Percentiles rank a stretch among this genome's conserved stretches.
Evolutionary conservation across 2,329 filamentous ascomycete genomes (phyloP).

Genomic region (Harringtonia lauricola): DNA sequence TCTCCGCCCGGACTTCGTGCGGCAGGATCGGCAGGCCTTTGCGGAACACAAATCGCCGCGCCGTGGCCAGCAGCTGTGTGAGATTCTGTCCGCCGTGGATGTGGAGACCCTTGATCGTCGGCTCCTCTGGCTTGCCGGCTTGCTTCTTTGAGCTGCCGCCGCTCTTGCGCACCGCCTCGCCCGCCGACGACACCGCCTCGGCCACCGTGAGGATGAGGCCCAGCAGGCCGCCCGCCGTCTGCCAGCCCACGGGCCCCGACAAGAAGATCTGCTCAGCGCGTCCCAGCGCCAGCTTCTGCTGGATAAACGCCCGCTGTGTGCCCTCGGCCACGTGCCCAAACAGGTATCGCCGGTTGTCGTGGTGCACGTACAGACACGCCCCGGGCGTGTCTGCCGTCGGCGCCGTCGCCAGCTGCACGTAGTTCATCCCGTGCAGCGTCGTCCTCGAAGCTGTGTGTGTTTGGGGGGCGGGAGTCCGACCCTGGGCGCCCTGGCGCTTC

Average conservation of each 20-base stretch:
- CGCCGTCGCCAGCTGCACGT: slow-evolving; percentile 64
- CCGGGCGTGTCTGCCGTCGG: slow-evolving; percentile 85
- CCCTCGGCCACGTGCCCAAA: slow-evolving; percentile 79
- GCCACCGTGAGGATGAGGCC: slow-evolving; percentile 80
- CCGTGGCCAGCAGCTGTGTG: slow-evolving; percentile 69
- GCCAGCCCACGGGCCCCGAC: slow-evolving; percentile 67
- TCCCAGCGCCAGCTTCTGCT: slow-evolving; percentile 53
- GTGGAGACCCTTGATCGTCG: slow-evolving; percentile 35
- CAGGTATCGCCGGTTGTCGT: slow-evolving; percentile 72
- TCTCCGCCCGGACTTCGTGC: slow-evolving; percentile 47
- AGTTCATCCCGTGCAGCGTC: slow-evolving; percentile 62
- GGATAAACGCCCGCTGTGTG: slow-evolving; percentile 63
- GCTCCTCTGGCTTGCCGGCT: too few species aligned
- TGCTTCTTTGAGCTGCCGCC: neutral
- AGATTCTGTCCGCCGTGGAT: slow-evolving; percentile 76
- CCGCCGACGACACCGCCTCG: slow-evolving; percentile 44
- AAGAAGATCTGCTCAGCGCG: slow-evolving; percentile 72
- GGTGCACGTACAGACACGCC: slow-evolving; percentile 65
- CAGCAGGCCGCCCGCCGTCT: slow-evolving; percentile 66
- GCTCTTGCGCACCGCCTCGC: slow-evolving; percentile 25
- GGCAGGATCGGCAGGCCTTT: slow-evolving; percentile 66
- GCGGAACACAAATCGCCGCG: slow-evolving; percentile 75
- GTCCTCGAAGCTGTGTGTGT: too few species aligned
- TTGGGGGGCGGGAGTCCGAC: too few species aligned
- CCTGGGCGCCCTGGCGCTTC: too few species aligned